Base-by-base conservation (phyloP, 1,284 basidiomycete genomes). In the Coriolopsis trogii region DNA sequence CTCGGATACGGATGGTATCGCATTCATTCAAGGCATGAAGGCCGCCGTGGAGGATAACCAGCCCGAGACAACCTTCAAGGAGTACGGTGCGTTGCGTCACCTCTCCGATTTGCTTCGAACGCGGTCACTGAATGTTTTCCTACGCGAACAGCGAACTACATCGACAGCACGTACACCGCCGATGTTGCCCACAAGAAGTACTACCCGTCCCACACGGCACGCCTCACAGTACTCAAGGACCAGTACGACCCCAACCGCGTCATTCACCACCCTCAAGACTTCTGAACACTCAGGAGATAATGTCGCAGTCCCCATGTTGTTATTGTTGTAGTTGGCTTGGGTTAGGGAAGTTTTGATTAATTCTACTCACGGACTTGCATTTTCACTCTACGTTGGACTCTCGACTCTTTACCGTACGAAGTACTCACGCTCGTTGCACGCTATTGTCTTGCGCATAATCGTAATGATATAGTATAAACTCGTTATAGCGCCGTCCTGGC, bases 1-100 rank as follows among this genome's bases (percentile, higher is more conserved):
- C 26, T 30, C 33, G 3, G 44, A 46, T 28, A 44, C 40, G 26
- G 44, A 51, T n/a, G 50, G 39, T 15, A 46, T 51, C 20, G 37
- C 36, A 40, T 51, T 51, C 50, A 46, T 51, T 33, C 50, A 51
- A 31, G 50, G 50, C 38, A 51, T 51, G 50, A 46, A 46, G 43
- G 39, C n/a, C 13, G 38, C 50, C 4, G 21, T 51, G 13, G 50
- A 51, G 44, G 29, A 41, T 18, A 46, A 46, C 44, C 43, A 46
- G 39, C 43, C 38, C 6, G 24, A 24, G 18, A 51, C 50, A 20
- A 18, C 12, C 21, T 51, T 51, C 33, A 41, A 45, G 39, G 50
- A 46, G 31, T 51, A 51, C 23, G 47, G 46, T 49, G 21, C 1
- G 46, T 37, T 26, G 41, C 21, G 13, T 5, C 2, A 9, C 2